Evolutionary conservation across 768 basidiomycete species (phyloP).

Genomic region (Auriscalpium microsporum): DNA sequence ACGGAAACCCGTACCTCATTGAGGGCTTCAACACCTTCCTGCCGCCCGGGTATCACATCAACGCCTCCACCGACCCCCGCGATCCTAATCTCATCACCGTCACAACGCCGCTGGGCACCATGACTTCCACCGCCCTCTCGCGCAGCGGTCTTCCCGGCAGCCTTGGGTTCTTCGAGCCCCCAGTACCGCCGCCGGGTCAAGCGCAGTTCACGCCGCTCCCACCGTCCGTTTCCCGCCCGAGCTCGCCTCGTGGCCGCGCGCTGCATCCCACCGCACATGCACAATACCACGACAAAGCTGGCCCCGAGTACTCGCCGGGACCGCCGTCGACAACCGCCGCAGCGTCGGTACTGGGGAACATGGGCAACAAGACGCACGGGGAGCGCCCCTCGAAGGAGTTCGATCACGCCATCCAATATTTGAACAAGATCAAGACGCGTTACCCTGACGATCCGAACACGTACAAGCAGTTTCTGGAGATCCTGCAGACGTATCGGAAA

Average conservation of each 20-base stretch:
- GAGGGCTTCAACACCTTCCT: conserved; percentile 98
- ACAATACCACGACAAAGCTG: conserved; percentile 33
- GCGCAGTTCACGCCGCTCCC: conserved; percentile 45
- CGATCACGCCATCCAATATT: conserved; percentile 91
- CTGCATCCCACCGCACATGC: conserved; percentile 27
- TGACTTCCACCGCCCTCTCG: conserved; percentile 44
- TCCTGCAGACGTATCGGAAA: conserved; percentile 81
- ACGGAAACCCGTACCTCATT: conserved; percentile 83
- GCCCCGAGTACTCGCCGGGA: conserved; percentile 2
- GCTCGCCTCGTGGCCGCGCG: conserved; percentile 18
- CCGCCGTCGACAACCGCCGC: conserved; percentile 10
- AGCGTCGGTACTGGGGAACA: conserved; percentile 14
- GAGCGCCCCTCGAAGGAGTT: conserved; percentile 62
- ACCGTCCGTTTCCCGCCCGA: conserved; percentile 34
- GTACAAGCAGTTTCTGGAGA: conserved; percentile 85
- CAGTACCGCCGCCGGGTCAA: conserved; percentile 18
- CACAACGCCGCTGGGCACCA: conserved; percentile 69
- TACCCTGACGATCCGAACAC: conserved; percentile 77
- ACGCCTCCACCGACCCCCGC: conserved; percentile 62
- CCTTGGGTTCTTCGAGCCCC: conserved; percentile 19
- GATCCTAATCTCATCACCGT: conserved; percentile 72
- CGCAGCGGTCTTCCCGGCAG: conserved; percentile 22
- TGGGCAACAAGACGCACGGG: conserved; percentile 33
- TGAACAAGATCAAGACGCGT: conserved; percentile 96
- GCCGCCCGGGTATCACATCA: conserved; percentile 90